These are phyloP conservation scores for Pleurotus djamor DNA, from an alignment of 768 basidiomycete genomes.

Conservation along the genomic window DNA sequence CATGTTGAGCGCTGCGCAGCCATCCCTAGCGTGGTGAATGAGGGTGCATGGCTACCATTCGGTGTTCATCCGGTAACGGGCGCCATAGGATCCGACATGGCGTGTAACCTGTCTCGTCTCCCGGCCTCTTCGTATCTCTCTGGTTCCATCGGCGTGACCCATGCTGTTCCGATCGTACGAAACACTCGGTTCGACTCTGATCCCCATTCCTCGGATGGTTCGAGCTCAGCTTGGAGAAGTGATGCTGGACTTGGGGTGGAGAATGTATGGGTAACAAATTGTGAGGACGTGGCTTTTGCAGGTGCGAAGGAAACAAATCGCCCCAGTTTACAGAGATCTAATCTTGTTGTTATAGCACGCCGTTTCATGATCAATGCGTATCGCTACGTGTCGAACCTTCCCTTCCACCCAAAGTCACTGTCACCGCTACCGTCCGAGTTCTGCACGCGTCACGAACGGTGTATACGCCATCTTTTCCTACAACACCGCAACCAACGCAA, in stretches of 20 bases:
- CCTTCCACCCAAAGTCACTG: constrained; percentile 68
- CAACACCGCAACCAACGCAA: constrained; percentile 56
- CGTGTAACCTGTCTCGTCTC: constrained; percentile 73
- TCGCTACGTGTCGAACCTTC: constrained; percentile 66
- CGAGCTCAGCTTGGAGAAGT: constrained; percentile 64
- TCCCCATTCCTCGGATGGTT: constrained; percentile 68
- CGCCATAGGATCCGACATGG: constrained; percentile 74
- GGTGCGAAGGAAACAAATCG: constrained; percentile 26
- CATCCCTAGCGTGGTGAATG: constrained; percentile 34
- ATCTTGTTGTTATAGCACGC: constrained; percentile 23
- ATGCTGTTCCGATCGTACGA: constrained; percentile 56
- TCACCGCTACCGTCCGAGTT: constrained; percentile 30
- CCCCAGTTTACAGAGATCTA: background rate
- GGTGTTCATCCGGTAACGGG: constrained; percentile 71
- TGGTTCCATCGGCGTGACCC: constrained; percentile 9
- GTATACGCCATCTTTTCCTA: constrained; percentile 71
- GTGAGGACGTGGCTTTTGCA: constrained; percentile 49
- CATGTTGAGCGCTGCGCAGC: too few species aligned
- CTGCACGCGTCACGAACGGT: constrained; percentile 61
- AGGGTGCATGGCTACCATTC: constrained; percentile 75
- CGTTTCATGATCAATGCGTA: constrained; percentile 74
- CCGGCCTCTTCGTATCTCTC: constrained; percentile 32
- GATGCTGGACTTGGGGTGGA: constrained; percentile 73
- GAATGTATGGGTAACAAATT: constrained; percentile 71
- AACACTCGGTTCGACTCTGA: constrained; percentile 73